Percentiles rank a stretch among this genome's conserved stretches.
Evolutionary conservation across 768 basidiomycete genomes (phyloP).

Genomic region (Imleria badia): DNA sequence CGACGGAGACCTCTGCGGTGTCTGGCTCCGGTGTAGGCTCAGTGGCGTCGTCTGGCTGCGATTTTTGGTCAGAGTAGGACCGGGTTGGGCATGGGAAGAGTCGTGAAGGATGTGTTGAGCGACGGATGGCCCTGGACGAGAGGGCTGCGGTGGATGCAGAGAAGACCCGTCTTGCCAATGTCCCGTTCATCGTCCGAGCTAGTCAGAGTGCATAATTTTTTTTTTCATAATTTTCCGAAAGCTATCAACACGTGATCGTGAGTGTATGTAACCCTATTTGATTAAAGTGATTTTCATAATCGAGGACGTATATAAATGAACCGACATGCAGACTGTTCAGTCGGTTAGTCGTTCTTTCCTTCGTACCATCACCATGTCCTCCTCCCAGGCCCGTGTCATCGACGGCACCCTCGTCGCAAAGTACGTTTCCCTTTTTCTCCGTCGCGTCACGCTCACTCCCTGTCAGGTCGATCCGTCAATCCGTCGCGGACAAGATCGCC

Average conservation of each 20-base stretch:
- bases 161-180: conserved; percentile 50
- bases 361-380: conserved; percentile 36
- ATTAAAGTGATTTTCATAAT: too few relatives aligned
- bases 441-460: conserved; percentile 13
- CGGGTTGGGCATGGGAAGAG: conserved; percentile 35
- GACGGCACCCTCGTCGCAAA: conserved; percentile 86
- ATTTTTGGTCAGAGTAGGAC: conserved; percentile 60
- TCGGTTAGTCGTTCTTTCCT: conserved; percentile 12
- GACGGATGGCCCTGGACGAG: conserved; percentile 48
- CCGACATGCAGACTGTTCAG: conserved; percentile 5
- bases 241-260: conserved; percentile 24
- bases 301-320: neutral
- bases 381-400: conserved; percentile 58
- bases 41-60: conserved; percentile 14
- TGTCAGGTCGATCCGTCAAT: conserved; percentile 73
- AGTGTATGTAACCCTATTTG: neutral
- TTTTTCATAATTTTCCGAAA: neutral
- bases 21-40: conserved; percentile 19
- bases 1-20: conserved; percentile 30
- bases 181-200: conserved; percentile 45
- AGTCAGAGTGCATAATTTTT: neutral
- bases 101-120: conserved; percentile 32
- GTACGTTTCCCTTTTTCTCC: conserved; percentile 42
- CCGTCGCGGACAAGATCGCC: conserved; percentile 69
- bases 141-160: conserved; percentile 60